phyloP scores from a whole-genome alignment of 163 green algal genomes.

The Volvox carteri region DNA sequence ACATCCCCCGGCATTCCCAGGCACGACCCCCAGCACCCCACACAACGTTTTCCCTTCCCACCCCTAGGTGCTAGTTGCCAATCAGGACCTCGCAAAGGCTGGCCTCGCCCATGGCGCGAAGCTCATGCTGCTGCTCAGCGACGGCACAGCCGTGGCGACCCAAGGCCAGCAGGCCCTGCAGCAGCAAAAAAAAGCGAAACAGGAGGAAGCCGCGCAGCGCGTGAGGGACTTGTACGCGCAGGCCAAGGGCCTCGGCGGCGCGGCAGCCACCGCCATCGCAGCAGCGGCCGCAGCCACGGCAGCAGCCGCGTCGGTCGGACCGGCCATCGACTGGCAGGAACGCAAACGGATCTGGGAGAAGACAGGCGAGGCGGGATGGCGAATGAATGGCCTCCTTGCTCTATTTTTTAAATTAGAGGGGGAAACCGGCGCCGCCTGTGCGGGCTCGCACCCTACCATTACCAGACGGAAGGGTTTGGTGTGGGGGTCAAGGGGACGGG shows the following conservation, averaged over 20 bases:
- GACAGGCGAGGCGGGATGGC: slow-evolving; percentile 57
- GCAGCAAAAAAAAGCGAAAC: slow-evolving; percentile 41
- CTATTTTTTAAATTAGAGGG: too few species aligned
- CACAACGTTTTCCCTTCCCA: too few species aligned
- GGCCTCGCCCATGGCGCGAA: slow-evolving; percentile 68
- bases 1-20: too few species aligned
- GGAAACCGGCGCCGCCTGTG: too few species aligned
- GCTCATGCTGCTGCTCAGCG: slow-evolving; percentile 72
- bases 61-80: slow-evolving; percentile 47
- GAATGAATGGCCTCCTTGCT: too few species aligned
- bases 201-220: slow-evolving; percentile 57
- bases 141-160: background rate
- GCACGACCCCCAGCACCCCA: too few species aligned
- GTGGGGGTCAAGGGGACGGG: too few species aligned
- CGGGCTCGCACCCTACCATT: too few species aligned
- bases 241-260: slow-evolving; percentile 30
- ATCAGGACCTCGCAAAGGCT: slow-evolving; percentile 36
- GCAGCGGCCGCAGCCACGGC: slow-evolving; percentile 28
- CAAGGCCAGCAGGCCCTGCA: slow-evolving; percentile 53
- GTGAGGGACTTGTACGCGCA: slow-evolving; percentile 47
- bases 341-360: slow-evolving; percentile 57
- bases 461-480: too few species aligned
- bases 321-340: slow-evolving; percentile 41
- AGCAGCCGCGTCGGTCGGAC: background rate
- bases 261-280: slow-evolving; percentile 20